Conservation (phyloP, 176 grass and related monocot genomes). For the Oryza brachyantha region DNA sequence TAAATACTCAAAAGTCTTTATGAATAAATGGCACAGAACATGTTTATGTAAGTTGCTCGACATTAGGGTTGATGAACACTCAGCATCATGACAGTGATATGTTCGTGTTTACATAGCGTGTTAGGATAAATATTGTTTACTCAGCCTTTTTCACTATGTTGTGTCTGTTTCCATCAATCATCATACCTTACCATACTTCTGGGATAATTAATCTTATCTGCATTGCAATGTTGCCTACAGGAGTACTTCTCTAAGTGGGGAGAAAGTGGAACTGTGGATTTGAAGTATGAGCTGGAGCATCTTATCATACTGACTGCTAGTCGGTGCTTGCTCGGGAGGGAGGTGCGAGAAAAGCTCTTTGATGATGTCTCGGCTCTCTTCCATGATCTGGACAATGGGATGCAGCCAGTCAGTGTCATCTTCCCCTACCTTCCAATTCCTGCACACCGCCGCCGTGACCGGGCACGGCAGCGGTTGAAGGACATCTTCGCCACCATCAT, state of each 20-base stretch:
- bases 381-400: conserved; percentile 95
- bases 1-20: background rate
- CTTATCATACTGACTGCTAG: conserved; percentile 98
- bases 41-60: background rate
- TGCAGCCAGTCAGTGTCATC: conserved; percentile 86
- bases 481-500: conserved; percentile 90
- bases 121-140: conserved; percentile 16
- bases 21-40: background rate
- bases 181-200: background rate
- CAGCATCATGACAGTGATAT: background rate
- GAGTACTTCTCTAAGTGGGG: conserved; percentile 99
- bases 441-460: conserved; percentile 70
- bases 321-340: conserved; percentile 84
- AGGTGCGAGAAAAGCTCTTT: conserved; percentile 93
- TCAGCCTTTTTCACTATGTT: background rate
- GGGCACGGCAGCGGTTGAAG: conserved; percentile 69
- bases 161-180: background rate
- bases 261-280: conserved; percentile 86
- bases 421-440: conserved; percentile 90
- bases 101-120: background rate
- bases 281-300: conserved; percentile 94
- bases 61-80: background rate
- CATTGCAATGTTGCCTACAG: conserved; percentile 34
- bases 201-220: conserved; percentile 12
- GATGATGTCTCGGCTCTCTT: conserved; percentile 96